Evolutionary conservation across 1,139 yeast species (phyloP), one percentile per base, ranked within the genome.

Genomic region (Wickerhamiella pararugosa): DNA sequence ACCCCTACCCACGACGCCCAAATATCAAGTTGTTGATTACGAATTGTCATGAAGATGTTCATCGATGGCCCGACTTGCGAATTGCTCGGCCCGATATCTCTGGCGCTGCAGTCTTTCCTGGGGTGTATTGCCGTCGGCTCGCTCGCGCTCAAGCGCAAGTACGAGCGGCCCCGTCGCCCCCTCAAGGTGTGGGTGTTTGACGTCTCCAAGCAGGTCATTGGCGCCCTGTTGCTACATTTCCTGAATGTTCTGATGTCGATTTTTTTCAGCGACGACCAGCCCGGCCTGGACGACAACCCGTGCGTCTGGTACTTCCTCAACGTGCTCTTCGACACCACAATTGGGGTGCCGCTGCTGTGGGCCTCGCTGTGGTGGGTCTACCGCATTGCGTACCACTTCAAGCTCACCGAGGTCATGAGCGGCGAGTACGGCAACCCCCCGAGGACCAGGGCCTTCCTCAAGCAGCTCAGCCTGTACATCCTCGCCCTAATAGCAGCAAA

Each of bases 131-230:
- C 94, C 27, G 61, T 90, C 8, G 69, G 79, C 15, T 75, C 92
- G 2, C 66, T 90, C 41, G 73, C 86, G 3, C 62, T 77, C 49
- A 90, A 90, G 55, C 67, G 98, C 44, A 73, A 66, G 49, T 73
- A 76, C 50, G 97, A 90, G 57, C 70, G 71, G 47, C 96, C 96
- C 0, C 70, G 87, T 48, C 66, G 97, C 50, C 84, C 94, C 6
- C 76, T 94, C 84, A 70, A 72, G 44, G 78, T 87, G 10, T 90
- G 97, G 97, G 58, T 71, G 21, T 87, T 76, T 56, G 98, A 90
- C 57, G 94, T 90, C 1, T 73, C 83, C 29, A 90, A 90, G 55
- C 98, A 90, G 58, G 68, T 87, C 3, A 64, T 83, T 26, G 97
- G 97, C 0, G 84, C 97, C 0, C 61, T 81, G 26, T 86, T 90